A percentile compares a stretch with the other conserved stretches of the same genome.
Evolutionary conservation across 768 basidiomycete genomes (phyloP).

Genomic region (Suillus bovinus): DNA sequence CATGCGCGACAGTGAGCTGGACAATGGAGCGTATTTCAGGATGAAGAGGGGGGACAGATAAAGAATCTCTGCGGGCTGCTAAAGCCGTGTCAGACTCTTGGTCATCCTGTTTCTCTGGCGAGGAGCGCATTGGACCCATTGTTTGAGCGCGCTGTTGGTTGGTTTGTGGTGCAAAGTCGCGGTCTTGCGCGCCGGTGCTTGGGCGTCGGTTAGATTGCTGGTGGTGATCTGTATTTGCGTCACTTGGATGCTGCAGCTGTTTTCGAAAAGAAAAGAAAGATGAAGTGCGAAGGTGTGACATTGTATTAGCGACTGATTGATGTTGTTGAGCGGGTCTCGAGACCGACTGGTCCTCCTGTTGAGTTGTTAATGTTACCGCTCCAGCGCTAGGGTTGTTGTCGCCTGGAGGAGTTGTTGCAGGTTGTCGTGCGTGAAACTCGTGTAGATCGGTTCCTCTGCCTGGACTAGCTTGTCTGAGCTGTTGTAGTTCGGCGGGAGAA

Average conservation of each 20-base stretch:
- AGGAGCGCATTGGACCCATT: constrained; percentile 28
- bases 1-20: constrained; percentile 70
- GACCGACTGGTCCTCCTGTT: constrained; percentile 37
- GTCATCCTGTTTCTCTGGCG: constrained; percentile 13
- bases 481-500: constrained; percentile 34
- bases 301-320: constrained; percentile 17
- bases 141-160: constrained; percentile 28
- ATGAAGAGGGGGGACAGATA: constrained; percentile 53
- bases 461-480: constrained; percentile 34
- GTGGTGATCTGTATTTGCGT: constrained; percentile 20
- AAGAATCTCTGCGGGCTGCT: constrained; percentile 21
- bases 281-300: constrained; percentile 52
- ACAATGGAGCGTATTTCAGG: constrained; percentile 84
- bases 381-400: constrained; percentile 9
- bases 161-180: constrained; percentile 31
- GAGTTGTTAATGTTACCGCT: constrained; percentile 17
- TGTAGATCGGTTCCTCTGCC: constrained; percentile 30
- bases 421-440: constrained; percentile 34
- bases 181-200: constrained; percentile 11
- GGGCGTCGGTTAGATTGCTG: constrained; percentile 15
- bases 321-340: constrained; percentile 19
- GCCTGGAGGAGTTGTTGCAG: constrained; percentile 14
- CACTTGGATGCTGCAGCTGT: constrained; percentile 33
- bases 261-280: constrained; percentile 67
- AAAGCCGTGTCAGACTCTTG: constrained; percentile 25